Conservation (phyloP, 2,329 filamentous ascomycete genomes). For the Lizonia empirigonia region DNA sequence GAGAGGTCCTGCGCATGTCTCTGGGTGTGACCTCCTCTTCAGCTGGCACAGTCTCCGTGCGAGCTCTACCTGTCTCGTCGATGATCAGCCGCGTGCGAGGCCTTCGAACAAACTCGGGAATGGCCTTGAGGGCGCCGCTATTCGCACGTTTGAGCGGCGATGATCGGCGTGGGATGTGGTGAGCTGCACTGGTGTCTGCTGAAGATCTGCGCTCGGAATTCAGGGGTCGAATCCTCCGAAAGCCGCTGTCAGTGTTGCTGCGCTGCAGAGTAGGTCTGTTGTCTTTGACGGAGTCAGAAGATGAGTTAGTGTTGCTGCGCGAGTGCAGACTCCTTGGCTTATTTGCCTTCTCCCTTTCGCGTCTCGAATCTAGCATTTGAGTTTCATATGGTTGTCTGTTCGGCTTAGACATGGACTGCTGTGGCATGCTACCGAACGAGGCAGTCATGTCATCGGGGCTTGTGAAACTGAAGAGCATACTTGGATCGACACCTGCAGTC, state of each 20-base stretch:
- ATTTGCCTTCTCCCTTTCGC: slow-evolving; percentile 43
- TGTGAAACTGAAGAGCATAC: slow-evolving; percentile 53
- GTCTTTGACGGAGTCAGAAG: slow-evolving; percentile 43
- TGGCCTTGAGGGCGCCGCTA: slow-evolving; percentile 51
- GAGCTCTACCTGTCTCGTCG: slow-evolving; percentile 55
- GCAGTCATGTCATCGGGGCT: slow-evolving; percentile 32
- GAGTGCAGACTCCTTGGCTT: slow-evolving; percentile 45
- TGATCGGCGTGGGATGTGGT: slow-evolving; percentile 50
- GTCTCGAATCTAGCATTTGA: slow-evolving; percentile 40
- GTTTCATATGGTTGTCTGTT: slow-evolving; percentile 50
- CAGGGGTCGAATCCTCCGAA: slow-evolving; percentile 35
- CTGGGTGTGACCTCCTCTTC: slow-evolving; percentile 43
- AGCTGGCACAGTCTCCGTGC: slow-evolving; percentile 52
- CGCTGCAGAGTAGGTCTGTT: slow-evolving; percentile 47
- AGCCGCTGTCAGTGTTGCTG: slow-evolving; percentile 55
- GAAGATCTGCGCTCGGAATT: slow-evolving; percentile 40
- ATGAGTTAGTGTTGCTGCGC: slow-evolving; percentile 49
- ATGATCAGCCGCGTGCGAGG: slow-evolving; percentile 54
- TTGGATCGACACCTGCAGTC: slow-evolving; percentile 55
- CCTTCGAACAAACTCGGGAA: slow-evolving; percentile 52
- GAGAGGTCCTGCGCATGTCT: slow-evolving; percentile 29
- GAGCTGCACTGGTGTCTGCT: slow-evolving; percentile 23
- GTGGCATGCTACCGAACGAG: slow-evolving; percentile 38
- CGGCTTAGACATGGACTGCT: slow-evolving; percentile 23
- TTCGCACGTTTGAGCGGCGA: slow-evolving; percentile 56